Evolutionary conservation across 345 rosid genomes (phyloP), one percentile per base, ranked within the genome.

Genomic region (Erodium maritimum): DNA sequence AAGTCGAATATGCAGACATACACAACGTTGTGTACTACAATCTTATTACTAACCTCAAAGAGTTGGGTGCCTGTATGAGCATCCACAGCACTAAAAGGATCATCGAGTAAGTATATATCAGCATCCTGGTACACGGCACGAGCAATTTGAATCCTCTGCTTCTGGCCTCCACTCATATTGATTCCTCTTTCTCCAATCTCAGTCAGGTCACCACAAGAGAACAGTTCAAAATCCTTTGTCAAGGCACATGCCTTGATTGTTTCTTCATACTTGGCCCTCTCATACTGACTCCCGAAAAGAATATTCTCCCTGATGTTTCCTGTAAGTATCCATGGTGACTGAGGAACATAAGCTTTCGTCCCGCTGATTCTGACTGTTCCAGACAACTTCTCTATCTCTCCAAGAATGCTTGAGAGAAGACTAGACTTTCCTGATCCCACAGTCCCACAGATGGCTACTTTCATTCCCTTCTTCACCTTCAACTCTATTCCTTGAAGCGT

Each of bases 111-210:
- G 76, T 88, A 91, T 34, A 91, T 75, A 59, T 91, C 97, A 45
- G 97, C 95, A 67, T 91, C 83, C 57, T 91, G 91, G 71, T 91
- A 91, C 66, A 82, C 86, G 18, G 97, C 96, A 19, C 95, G 86
- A 59, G 97, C 95, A 69, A 91, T 82, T 59, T 91, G 97, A 68
- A 88, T 85, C 73, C 97, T 78, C 69, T 91, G 97, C 67, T 91
- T 91, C 70, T 91, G 96, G 67, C 97, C 97, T 21, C 97, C 97
- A 63, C 97, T 91, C 97, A 91, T 83, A 70, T 91, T 91, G 45
- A 91, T 88, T 24, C 97, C 97, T 73, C 97, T 78, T 68, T 91
- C 97, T 48, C 97, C 97, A 64, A 91, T 91, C 81, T 85, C 95
- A 8, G 95, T 91, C 34, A 83, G 53, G 79, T 91, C 96, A 21